These are phyloP conservation scores for Hypoxylon perforatum DNA, from an alignment of 495 filamentous ascomycete species.

Conservation along the genomic window DNA sequence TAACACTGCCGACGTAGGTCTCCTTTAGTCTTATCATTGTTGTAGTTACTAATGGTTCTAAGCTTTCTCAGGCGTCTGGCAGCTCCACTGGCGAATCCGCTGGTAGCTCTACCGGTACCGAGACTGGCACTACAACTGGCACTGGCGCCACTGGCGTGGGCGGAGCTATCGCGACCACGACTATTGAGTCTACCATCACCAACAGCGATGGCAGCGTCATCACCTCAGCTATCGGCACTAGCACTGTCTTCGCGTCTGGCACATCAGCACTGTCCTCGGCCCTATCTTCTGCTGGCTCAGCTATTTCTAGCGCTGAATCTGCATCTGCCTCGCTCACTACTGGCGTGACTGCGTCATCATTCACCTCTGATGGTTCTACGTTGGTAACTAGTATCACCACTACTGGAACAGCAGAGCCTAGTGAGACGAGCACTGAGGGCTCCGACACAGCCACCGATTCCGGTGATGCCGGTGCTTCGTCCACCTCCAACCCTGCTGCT, in stretches of 20 bases:
- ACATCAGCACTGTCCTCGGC: no score
- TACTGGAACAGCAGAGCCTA: conserved; percentile 37
- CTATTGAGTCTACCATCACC: conserved; percentile 45
- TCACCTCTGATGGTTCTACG: conserved; percentile 51
- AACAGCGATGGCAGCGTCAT: conserved; percentile 40
- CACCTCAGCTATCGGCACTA: conserved; percentile 41
- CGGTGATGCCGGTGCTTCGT: no score
- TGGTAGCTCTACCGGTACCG: conserved; percentile 20
- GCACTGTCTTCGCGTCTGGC: conserved; percentile 25
- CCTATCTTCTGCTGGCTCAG: conserved; percentile 22
- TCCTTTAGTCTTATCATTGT: not conserved
- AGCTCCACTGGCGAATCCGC: conserved; percentile 37
- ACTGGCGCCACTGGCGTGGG: no score
- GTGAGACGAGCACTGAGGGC: conserved; percentile 9
- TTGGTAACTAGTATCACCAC: conserved; percentile 36
- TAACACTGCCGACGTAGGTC: conserved; percentile 18
- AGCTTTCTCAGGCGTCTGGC: conserved; percentile 19
- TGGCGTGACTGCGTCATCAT: conserved; percentile 37
- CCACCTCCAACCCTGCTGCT: conserved; percentile 39
- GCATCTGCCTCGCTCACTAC: conserved; percentile 31
- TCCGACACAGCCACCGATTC: conserved; percentile 13
- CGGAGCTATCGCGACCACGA: conserved; percentile 46
- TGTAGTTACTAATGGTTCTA: conserved; percentile 5
- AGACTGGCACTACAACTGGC: not conserved
- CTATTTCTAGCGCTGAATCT: conserved; percentile 35